Conservation (phyloP, 768 basidiomycete species). For the Calocybe indica region DNA sequence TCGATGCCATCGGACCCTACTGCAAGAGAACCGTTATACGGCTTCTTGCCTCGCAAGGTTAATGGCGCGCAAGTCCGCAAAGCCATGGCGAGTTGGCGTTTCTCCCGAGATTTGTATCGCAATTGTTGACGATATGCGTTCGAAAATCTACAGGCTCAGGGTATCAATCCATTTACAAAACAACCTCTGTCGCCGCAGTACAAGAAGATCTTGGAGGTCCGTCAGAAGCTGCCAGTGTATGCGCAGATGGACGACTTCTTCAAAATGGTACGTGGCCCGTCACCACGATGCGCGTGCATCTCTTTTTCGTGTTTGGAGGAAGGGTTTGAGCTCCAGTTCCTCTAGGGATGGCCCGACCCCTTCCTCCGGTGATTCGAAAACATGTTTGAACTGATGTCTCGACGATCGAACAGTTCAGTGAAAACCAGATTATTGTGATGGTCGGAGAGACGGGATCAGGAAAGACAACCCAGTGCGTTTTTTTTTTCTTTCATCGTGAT, state of each 20-base stretch:
- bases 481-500: not conserved
- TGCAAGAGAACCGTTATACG: constrained; percentile 58
- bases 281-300: constrained; percentile 7
- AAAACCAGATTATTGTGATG: constrained; percentile 85
- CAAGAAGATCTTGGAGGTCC: constrained; percentile 75
- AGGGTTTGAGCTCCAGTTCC: constrained; percentile 36
- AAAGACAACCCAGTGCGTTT: constrained; percentile 87
- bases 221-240: constrained; percentile 89
- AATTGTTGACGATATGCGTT: constrained; percentile 5
- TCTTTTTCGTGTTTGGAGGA: constrained; percentile 19
- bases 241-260: constrained; percentile 91
- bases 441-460: constrained; percentile 95
- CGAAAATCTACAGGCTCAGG: constrained; percentile 49
- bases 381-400: constrained; percentile 15
- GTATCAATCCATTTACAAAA: constrained; percentile 87
- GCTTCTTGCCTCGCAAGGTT: constrained; percentile 68
- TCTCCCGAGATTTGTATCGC: not conserved
- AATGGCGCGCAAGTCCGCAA: constrained; percentile 56
- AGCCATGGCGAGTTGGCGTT: constrained; percentile 53
- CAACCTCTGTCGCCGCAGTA: constrained; percentile 72
- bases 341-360: constrained; percentile 33
- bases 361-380: not conserved
- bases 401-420: constrained; percentile 45
- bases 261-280: constrained; percentile 60
- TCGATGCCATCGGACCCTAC: constrained; percentile 11